Conservation (phyloP, 2,329 filamentous ascomycete genomes). For the Acrodontium crateriforme region DNA sequence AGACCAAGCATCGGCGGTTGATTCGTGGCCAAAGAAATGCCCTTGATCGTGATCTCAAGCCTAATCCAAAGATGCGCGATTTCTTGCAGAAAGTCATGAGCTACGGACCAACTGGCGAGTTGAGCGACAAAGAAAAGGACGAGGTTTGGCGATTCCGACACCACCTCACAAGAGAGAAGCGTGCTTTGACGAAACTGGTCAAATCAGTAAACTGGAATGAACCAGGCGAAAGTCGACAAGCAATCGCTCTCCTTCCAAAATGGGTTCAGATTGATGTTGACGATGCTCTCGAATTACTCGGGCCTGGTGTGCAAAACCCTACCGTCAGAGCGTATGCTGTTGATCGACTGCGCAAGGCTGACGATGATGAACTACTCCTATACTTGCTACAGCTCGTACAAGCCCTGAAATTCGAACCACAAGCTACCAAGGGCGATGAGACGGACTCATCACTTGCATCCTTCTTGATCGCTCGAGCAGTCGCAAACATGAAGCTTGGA, state of each 20-base stretch:
- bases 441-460: constrained; percentile 72
- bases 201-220: constrained; percentile 96
- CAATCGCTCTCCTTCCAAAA: constrained; percentile 74
- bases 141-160: constrained; percentile 96
- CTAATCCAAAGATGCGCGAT: constrained; percentile 89
- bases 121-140: constrained; percentile 86
- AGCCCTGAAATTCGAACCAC: constrained; percentile 84
- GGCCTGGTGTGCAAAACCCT: constrained; percentile 79
- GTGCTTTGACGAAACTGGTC: constrained; percentile 82
- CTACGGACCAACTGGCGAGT: constrained; percentile 79
- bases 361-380: constrained; percentile 78
- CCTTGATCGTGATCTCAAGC: constrained; percentile 86
- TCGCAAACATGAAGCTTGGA: constrained; percentile 75
- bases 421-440: constrained; percentile 32
- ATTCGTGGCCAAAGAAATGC: constrained; percentile 87
- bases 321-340: constrained; percentile 88
- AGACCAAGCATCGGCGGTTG: constrained; percentile 83
- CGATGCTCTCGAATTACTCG: constrained; percentile 84
- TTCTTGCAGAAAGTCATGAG: constrained; percentile 82
- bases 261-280: constrained; percentile 98
- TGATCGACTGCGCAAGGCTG: constrained; percentile 76
- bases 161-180: constrained; percentile 80
- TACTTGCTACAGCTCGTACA: constrained; percentile 93
- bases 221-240: constrained; percentile 70
- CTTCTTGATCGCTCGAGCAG: constrained; percentile 79